Evolutionary conservation across 208 protist species (phyloP), one percentile per base, ranked within the genome.

Genomic region (Trypanosoma cruzi): DNA sequence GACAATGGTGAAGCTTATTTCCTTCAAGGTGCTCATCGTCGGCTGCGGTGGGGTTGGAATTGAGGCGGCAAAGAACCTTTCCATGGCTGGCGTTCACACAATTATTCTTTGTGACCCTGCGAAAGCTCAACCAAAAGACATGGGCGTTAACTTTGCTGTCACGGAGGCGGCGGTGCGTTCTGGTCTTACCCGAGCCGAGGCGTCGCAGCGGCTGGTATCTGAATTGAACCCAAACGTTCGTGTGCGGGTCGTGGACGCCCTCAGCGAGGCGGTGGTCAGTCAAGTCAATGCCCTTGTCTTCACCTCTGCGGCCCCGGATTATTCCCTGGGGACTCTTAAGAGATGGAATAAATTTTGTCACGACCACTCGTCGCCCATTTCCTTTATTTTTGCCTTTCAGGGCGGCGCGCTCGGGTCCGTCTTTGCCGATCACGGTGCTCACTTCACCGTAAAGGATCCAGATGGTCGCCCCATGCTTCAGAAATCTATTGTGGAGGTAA

Each of bases 61-160:
- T 44, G 96, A 98, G 81, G 78, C 93, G 5, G 94, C 94, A 16
- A 98, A 98, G 75, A 98, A 98, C 79, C 79, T 98, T 20, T 82
- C 89, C 5, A 66, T 98, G 11, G 90, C 93, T 8, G 92, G 93
- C 48, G 81, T 98, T 24, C 85, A 90, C 68, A 86, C 87, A 26
- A 90, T 98, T 61, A 81, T 77, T 29, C 61, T 98, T 13, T 88
- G 82, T 65, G 94, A 98, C 71, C 80, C 92, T 0, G 78, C 76
- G 40, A 69, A 55, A 14, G 70, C 77, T 2, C 79, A 79, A 16
- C 53, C 65, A 28, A 66, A 68, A 37, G 88, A 97, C 63, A 90
- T 98, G 85, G 90, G 90, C 34, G 84, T 93, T 31, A 95, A 96
- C 76, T 98, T 98, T 63, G 90, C 89, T n/a, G 71, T 96, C 28